These are phyloP conservation scores for Epichloe aotearoae DNA, from an alignment of 2,329 filamentous ascomycete genomes.

Conservation along the genomic window DNA sequence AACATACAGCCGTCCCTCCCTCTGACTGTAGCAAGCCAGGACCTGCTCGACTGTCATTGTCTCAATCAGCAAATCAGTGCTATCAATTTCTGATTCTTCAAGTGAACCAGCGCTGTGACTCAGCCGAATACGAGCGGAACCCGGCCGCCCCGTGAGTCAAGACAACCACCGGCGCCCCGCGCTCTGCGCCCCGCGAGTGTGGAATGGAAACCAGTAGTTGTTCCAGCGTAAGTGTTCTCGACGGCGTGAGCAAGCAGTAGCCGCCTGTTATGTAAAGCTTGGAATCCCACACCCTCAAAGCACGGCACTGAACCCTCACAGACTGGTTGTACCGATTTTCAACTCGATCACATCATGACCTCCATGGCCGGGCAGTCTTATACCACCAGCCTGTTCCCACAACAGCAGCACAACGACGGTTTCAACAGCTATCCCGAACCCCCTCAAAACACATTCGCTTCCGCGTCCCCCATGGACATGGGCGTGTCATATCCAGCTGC, in stretches of 20 bases:
- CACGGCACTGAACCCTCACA: background rate
- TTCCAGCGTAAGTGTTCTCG: background rate
- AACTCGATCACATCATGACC: background rate
- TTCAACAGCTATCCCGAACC: conserved; percentile 34
- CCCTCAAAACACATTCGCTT: conserved; percentile 25
- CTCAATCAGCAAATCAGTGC: background rate
- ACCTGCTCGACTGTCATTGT: background rate
- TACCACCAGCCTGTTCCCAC: conserved; percentile 2
- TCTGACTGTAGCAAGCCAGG: too few relatives aligned
- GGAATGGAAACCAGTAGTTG: background rate
- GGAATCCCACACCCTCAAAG: background rate
- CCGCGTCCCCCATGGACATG: conserved; percentile 33
- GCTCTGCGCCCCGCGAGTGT: background rate
- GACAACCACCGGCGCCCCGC: background rate
- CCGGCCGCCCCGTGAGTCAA: background rate
- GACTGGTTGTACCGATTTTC: background rate
- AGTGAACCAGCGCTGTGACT: background rate
- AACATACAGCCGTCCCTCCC: too few relatives aligned
- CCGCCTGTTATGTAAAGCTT: background rate
- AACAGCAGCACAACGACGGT: conserved; percentile 22
- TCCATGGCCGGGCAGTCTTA: conserved; percentile 3
- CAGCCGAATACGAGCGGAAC: background rate
- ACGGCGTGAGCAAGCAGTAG: background rate
- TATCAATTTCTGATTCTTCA: too few relatives aligned
- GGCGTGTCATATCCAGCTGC: conserved; percentile 24